A percentile compares a stretch with the other conserved stretches of the same genome.
These are phyloP conservation scores for Erodium moschatum DNA, from an alignment of 441 rosid genomes.

Conservation along the genomic window DNA sequence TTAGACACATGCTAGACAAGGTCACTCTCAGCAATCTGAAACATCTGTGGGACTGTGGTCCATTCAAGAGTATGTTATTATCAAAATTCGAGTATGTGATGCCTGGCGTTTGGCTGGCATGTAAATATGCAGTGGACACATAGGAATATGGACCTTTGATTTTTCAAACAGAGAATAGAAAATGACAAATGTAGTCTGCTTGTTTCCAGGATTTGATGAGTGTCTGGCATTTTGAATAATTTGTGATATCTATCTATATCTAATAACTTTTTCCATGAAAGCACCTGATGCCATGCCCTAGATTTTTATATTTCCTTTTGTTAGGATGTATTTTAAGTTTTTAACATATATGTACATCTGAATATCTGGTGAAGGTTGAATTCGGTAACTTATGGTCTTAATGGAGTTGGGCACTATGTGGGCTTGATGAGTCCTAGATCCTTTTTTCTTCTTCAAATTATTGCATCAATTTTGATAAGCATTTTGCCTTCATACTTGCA, in stretches of 20 bases:
- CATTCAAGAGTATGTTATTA: neutral
- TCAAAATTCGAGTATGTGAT: neutral
- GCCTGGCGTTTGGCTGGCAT: neutral
- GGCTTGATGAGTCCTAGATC: neutral
- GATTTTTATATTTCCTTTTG: neutral
- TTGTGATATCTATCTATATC: slow-evolving; percentile 2
- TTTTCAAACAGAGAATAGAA: slow-evolving; percentile 6
- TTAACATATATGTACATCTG: neutral
- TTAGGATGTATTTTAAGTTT: slow-evolving; percentile 3
- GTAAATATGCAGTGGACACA: neutral
- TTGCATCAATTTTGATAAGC: neutral
- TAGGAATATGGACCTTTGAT: neutral
- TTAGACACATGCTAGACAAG: neutral
- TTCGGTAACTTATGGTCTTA: neutral
- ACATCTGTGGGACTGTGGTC: neutral
- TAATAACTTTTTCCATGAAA: neutral
- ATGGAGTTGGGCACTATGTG: neutral
- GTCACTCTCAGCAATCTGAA: neutral
- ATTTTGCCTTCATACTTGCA: neutral
- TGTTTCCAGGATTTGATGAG: neutral
- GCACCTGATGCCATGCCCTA: neutral
- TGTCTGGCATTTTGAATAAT: neutral
- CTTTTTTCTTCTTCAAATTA: neutral
- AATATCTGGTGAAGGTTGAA: neutral
- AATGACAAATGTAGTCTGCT: neutral